Evolutionary conservation across 2,329 filamentous ascomycete species (phyloP), one percentile per base, ranked within the genome.

Genomic region (Fusarium sp.): DNA sequence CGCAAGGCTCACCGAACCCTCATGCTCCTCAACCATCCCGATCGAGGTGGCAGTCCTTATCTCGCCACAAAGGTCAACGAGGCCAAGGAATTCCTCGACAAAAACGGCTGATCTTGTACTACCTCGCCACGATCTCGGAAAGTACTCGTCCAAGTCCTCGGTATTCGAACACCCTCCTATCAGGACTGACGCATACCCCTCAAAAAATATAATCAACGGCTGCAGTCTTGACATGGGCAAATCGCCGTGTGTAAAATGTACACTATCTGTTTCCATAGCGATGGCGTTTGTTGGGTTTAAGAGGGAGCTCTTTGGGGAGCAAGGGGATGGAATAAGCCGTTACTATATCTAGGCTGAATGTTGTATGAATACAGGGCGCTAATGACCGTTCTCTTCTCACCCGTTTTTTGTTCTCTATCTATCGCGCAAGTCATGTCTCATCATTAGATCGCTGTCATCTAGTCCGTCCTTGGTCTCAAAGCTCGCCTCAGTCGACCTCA

Each of bases 61-160:
- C 81, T 99, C 40, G 95, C 95, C 12, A 97, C 93, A 50, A 99
- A 99, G 79, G 91, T 99, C 75, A 99, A 99, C 79, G 95, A 99
- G 78, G 95, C 95, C 35, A 99, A 99, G 79, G 94, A 98, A 76
- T 87, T 98, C 64, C 76, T 99, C 68, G 95, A 99, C 76, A 97
- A 97, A 49, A 70, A 68, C 19, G 45, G 59, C 24, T 75, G 60
- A 75, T 53, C 24, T 36, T 22, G 24, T 13, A 25, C 19, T 25
- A 22, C 19, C 29, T 29, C 26, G 13, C 41, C n/a, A 56, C 19
- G 34, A 59, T 38, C 13, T 44, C 44, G 28, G 67, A 53, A 58
- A 58, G 35, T 32, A 46, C 40, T 42, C 22, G 24, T 47, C 26
- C 26, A 36, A 47, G 41, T 38, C 36, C 46, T 32, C 45, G 19